phyloP scores from a whole-genome alignment of 2,329 filamentous ascomycete species.

The Exophiala mesophila region DNA sequence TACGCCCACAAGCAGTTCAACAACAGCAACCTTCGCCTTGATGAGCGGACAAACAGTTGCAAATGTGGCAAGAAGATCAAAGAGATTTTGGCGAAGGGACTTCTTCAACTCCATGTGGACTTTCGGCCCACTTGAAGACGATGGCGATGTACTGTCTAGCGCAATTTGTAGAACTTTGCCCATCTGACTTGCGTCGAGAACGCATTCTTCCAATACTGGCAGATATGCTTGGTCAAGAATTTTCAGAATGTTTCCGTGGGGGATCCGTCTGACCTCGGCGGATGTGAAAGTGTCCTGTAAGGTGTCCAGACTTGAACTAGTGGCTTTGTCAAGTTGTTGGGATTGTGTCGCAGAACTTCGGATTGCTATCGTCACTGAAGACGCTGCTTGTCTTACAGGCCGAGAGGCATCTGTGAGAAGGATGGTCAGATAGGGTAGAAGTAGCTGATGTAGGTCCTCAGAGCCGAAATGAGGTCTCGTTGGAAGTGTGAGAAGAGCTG shows the following conservation, averaged over 20 bases:
- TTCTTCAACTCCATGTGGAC: slow-evolving; percentile 54
- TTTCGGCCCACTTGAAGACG: slow-evolving; percentile 35
- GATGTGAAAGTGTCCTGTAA: slow-evolving; percentile 14
- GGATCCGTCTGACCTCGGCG: slow-evolving; percentile 13
- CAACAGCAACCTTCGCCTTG: slow-evolving; percentile 63
- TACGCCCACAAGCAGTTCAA: slow-evolving; percentile 69
- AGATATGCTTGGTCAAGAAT: slow-evolving; percentile 64
- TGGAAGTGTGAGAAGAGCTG: slow-evolving; percentile 14
- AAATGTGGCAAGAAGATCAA: slow-evolving; percentile 71
- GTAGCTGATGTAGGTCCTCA: slow-evolving; percentile 66
- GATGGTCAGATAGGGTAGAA: slow-evolving; percentile 75
- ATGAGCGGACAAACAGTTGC: slow-evolving; percentile 63
- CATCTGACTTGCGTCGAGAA: slow-evolving; percentile 71
- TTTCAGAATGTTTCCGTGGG: slow-evolving; percentile 38
- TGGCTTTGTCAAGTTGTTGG: slow-evolving; percentile 32
- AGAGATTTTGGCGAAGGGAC: slow-evolving; percentile 58
- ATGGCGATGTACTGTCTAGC: slow-evolving; percentile 49
- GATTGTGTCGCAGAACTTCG: slow-evolving; percentile 41
- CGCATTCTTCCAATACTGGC: slow-evolving; percentile 76
- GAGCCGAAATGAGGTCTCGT: slow-evolving; percentile 51
- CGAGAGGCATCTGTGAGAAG: slow-evolving; percentile 72
- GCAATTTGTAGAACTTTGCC: slow-evolving; percentile 57
- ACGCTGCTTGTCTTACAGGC: slow-evolving; percentile 70
- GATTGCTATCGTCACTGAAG: slow-evolving; percentile 60
- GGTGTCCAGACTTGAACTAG: not conserved